These are phyloP conservation scores for Entonaema liquescens DNA, from an alignment of 495 filamentous ascomycete genomes.

Conservation along the genomic window DNA sequence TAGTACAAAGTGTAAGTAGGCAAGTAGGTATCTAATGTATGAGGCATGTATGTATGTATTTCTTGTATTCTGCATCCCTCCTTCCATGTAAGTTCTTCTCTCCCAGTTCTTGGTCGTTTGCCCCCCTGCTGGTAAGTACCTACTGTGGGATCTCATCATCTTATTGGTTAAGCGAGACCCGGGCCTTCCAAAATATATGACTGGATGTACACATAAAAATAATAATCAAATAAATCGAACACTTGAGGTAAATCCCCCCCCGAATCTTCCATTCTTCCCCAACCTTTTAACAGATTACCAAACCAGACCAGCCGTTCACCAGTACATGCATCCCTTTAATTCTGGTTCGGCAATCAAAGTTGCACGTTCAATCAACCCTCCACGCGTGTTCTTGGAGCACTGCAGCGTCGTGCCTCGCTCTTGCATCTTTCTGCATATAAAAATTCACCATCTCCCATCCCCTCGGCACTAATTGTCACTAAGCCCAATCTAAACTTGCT, in stretches of 20 bases:
- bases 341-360: slow-evolving; percentile 43
- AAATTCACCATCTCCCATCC: slow-evolving; percentile 44
- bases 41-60: not conserved
- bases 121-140: slow-evolving; percentile 30
- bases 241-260: slow-evolving; percentile 31
- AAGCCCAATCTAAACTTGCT: slow-evolving; percentile 44
- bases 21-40: not conserved
- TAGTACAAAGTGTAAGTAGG: slow-evolving; percentile 19
- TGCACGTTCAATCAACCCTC: slow-evolving; percentile 40
- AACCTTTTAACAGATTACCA: slow-evolving; percentile 39
- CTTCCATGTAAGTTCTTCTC: slow-evolving; percentile 2
- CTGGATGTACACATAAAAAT: slow-evolving; percentile 21
- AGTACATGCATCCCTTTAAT: slow-evolving; percentile 43
- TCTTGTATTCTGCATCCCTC: slow-evolving; percentile 17
- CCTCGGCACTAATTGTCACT: slow-evolving; percentile 44
- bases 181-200: slow-evolving; percentile 23
- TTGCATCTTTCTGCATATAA: slow-evolving; percentile 43
- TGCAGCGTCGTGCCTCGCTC: slow-evolving; percentile 43
- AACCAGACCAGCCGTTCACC: slow-evolving; percentile 43
- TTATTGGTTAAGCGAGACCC: slow-evolving; percentile 33
- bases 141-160: slow-evolving; percentile 2
- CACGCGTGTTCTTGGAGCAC: slow-evolving; percentile 40
- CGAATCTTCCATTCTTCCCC: slow-evolving; percentile 42
- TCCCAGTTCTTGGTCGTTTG: slow-evolving; percentile 27
- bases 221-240: slow-evolving; percentile 30